Base-by-base conservation (phyloP, 2,329 filamentous ascomycete species). In the Stachybotrys chartarum region DNA sequence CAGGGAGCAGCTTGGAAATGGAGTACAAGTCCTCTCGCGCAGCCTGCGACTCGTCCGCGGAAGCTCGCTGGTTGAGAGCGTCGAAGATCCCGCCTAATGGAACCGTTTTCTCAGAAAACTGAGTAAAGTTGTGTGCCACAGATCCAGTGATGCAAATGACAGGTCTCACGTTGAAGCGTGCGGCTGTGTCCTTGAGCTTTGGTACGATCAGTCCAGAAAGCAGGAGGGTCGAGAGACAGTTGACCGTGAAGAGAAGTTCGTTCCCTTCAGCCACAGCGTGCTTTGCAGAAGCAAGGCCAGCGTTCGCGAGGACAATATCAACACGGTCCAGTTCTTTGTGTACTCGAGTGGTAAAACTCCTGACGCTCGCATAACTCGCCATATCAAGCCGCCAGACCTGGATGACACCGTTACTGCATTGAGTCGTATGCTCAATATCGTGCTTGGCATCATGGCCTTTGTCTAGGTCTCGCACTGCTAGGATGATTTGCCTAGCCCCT, bases 361-460 rank as follows among this genome's bases (percentile, higher is more conserved):
- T 16, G 17, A 44, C 39, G 39, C 39, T 44, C 8, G 39, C 39
- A 44, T 44, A 44, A 16, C 68, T 74, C 14, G 60, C 62, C 59
- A 82, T 71, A 60, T 83, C 79, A 5, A 83, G 60, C 11, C 68
- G 54, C 78, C 78, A 83, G 12, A 81, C 77, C 48, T 80, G 68
- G 35, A 79, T 64, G 3, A 56, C 62, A n/a, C 54, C 64, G 45
- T 31, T 56, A 30, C 24, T 56, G 51, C 55, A 52, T 30, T 49
- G 59, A 12, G 68, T 66, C 18, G 65, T 62, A 1, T 56, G 55
- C 32, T 66, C 65, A 49, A 79, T 72, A 45, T 68, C 66, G 3
- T 59, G 52, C 18, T 70, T 73, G 50, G 77, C 77, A 0, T 58
- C 66, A 51, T 72, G 65, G 18, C 73, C 56, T 46, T 56, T 64